Evolutionary conservation across 2,329 filamentous ascomycete species (phyloP).

Genomic region (Penicillium sumatraense): DNA sequence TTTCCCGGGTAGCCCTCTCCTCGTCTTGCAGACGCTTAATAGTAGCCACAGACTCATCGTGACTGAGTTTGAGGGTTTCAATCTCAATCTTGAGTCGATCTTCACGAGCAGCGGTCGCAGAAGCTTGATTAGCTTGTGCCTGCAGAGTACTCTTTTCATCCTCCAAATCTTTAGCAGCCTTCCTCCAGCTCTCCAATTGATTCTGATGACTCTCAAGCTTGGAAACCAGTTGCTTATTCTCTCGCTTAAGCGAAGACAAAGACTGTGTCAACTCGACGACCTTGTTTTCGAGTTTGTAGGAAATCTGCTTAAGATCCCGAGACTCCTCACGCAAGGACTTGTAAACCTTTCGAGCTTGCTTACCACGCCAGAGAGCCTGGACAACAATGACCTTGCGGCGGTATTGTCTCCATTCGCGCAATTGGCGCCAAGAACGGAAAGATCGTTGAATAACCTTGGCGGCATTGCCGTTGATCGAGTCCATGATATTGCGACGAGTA

Average conservation of each 20-base stretch:
- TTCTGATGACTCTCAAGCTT: slow-evolving; percentile 96
- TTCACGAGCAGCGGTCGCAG: slow-evolving; percentile 88
- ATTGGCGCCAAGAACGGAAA: slow-evolving; percentile 80
- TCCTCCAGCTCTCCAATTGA: slow-evolving; percentile 96
- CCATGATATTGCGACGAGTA: slow-evolving; percentile 87
- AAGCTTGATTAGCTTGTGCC: slow-evolving; percentile 94
- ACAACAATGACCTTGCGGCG: slow-evolving; percentile 86
- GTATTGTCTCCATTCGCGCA: slow-evolving; percentile 84
- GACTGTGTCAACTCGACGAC: slow-evolving; percentile 97
- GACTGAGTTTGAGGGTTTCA: slow-evolving; percentile 84
- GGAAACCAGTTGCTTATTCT: slow-evolving; percentile 86
- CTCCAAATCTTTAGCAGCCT: slow-evolving; percentile 86
- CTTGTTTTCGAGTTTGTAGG: slow-evolving; percentile 99
- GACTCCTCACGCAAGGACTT: slow-evolving; percentile 93
- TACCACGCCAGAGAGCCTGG: slow-evolving; percentile 92
- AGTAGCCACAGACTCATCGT: slow-evolving; percentile 87
- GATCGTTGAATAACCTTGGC: slow-evolving; percentile 86
- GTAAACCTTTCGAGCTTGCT: slow-evolving; percentile 77
- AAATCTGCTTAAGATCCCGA: slow-evolving; percentile 98
- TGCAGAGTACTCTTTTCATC: slow-evolving; percentile 91
- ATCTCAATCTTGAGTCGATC: slow-evolving; percentile 95
- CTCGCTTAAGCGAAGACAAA: slow-evolving; percentile 85
- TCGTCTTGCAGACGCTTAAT: slow-evolving; percentile 95
- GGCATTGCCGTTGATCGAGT: slow-evolving; percentile 90
- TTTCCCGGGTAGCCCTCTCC: slow-evolving; percentile 82